phyloP scores from a whole-genome alignment of 257 asterid genomes.

The Sherardia arvensis region DNA sequence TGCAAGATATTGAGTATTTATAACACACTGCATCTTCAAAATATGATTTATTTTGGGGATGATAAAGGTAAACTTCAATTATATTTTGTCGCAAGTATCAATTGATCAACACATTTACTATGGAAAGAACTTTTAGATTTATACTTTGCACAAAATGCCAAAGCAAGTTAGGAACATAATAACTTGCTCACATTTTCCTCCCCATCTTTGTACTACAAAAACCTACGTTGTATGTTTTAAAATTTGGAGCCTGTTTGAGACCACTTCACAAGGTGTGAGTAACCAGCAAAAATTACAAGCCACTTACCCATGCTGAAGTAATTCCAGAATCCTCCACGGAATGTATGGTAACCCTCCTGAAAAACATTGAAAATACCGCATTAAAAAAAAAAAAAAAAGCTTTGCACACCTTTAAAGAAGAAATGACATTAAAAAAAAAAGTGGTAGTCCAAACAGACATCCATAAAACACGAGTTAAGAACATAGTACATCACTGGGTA shows the following conservation, averaged over 20 bases:
- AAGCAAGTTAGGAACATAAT: background rate
- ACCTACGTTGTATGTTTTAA: background rate
- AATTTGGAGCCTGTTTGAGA: background rate
- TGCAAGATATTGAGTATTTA: slow-evolving; percentile 18
- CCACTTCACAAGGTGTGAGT: background rate
- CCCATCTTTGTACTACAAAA: background rate
- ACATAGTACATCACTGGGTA: background rate
- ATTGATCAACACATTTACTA: background rate
- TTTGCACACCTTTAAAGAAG: background rate
- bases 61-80: background rate
- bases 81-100: background rate
- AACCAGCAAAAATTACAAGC: background rate
- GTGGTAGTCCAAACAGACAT: background rate
- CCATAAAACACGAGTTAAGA: background rate
- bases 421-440: background rate
- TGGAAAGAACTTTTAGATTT: background rate
- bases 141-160: background rate
- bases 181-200: background rate
- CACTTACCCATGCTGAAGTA: slow-evolving; percentile 51
- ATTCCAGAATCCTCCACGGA: slow-evolving; percentile 53
- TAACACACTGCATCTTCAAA: background rate
- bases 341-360: slow-evolving; percentile 39
- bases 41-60: background rate
- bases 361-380: background rate
- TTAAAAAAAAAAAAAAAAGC: background rate